Evolutionary conservation across 2,329 filamentous ascomycete species (phyloP).

Genomic region (Penicillium griseofulvum): DNA sequence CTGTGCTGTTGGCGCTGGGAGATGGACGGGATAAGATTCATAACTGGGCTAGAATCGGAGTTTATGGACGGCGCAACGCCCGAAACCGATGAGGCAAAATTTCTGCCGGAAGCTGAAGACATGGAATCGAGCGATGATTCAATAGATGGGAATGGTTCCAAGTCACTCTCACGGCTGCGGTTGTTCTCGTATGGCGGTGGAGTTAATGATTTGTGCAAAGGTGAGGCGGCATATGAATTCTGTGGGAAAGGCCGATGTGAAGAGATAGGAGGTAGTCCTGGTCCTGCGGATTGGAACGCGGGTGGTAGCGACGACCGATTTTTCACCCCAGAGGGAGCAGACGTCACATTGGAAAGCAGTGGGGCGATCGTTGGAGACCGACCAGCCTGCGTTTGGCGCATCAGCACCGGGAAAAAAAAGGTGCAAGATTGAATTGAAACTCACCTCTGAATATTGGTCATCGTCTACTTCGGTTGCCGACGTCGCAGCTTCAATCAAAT

Average conservation of each 20-base stretch:
- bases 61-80: slow-evolving; percentile 69
- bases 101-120: slow-evolving; percentile 56
- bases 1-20: slow-evolving; percentile 40
- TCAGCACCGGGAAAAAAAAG: slow-evolving; percentile 47
- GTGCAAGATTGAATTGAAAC: slow-evolving; percentile 39
- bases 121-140: slow-evolving; percentile 68
- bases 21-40: slow-evolving; percentile 39
- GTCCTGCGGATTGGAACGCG: slow-evolving; percentile 51
- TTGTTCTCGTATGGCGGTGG: slow-evolving; percentile 67
- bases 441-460: slow-evolving; percentile 76
- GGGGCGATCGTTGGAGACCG: slow-evolving; percentile 42
- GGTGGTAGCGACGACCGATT: slow-evolving; percentile 63
- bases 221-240: slow-evolving; percentile 74
- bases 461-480: slow-evolving; percentile 89
- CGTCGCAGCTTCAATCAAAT: slow-evolving; percentile 89
- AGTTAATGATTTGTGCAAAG: slow-evolving; percentile 84
- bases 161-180: slow-evolving; percentile 51
- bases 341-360: slow-evolving; percentile 39
- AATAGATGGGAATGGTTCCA: slow-evolving; percentile 84
- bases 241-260: slow-evolving; percentile 47
- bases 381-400: slow-evolving; percentile 31
- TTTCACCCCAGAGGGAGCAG: slow-evolving; percentile 42
- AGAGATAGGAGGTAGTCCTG: slow-evolving; percentile 39
- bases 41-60: slow-evolving; percentile 60
- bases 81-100: slow-evolving; percentile 66